Base-by-base conservation (phyloP, 169 alveolate genomes). In the Cryptosporidium sp. region DNA sequence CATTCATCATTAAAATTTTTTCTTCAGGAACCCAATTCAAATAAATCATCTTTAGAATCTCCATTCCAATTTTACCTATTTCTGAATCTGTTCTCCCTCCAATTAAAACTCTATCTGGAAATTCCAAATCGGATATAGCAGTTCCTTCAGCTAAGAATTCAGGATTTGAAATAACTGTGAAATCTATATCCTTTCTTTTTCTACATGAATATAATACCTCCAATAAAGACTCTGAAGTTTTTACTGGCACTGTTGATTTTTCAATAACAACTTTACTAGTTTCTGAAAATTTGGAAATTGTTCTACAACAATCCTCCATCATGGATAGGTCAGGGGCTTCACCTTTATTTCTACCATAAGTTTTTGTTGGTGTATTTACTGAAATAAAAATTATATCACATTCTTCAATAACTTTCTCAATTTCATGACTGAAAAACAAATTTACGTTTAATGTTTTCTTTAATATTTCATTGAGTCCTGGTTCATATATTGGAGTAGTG, bases 71-170 rank as follows among this genome's bases (percentile, higher is more conserved):
- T 35, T 42, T 61, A 35, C 94, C 94, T 10, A 84, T 85, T 31
- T 58, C 65, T 3, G 71, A 39, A 44, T 87, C 91, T n/a, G 58
- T 65, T 33, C 85, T 93, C 5, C 96, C 96, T 5, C 97, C 96
- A 35, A 94, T 94, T 51, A 94, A 85, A 37, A 96, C 96, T 86
- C 98, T 94, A 58, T 96, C 97, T 8, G 97, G 97, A 39, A 85
- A 53, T 29, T 94, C 80, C 10, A 95, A 72, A 70, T 95, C 96
- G 21, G 91, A 39, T 10, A 96, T 93, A 23, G 97, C 97, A 16
- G 93, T 91, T 16, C 97, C 97, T 85, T 96, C 97, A 35, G 98
- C 96, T 29, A 96, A 91, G 89, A 96, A 95, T 91, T 96, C 98
- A 0, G 98, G 98, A 42, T 93, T 94, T 0, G 96, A 93, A 14